These are phyloP conservation scores for Saturnispora sanitii DNA, from an alignment of 805 yeast species.

Conservation along the genomic window DNA sequence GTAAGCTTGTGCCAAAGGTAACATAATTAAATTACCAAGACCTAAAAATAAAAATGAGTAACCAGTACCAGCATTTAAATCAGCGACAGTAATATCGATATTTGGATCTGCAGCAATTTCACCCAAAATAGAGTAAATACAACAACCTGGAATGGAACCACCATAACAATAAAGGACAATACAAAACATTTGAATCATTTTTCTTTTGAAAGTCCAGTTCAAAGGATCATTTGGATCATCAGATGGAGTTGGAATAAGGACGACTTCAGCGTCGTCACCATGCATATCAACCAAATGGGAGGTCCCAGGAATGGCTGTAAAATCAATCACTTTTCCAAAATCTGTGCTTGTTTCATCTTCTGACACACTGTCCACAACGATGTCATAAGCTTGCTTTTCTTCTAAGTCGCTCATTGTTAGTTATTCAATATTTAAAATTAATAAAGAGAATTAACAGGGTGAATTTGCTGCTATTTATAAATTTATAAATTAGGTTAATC, in stretches of 20 bases:
- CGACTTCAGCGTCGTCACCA: conserved; percentile 27
- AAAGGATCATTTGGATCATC: conserved; percentile 63
- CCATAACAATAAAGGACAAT: conserved; percentile 30
- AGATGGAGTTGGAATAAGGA: conserved; percentile 57
- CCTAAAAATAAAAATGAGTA: conserved; percentile 33
- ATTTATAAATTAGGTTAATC: too few species aligned
- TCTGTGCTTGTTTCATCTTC: neutral
- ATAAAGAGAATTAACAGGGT: neutral
- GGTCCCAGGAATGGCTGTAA: conserved; percentile 41
- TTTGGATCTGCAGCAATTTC: conserved; percentile 24
- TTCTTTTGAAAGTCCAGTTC: conserved; percentile 47
- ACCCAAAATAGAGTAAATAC: conserved; percentile 17
- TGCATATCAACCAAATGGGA: conserved; percentile 38
- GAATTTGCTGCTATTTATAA: neutral
- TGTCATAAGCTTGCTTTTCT: conserved; percentile 4
- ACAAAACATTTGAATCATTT: conserved; percentile 37
- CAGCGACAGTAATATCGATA: conserved; percentile 18
- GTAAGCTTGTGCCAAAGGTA: conserved; percentile 31
- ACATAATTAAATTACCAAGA: conserved; percentile 28
- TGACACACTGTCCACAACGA: neutral
- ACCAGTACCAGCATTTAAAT: conserved; percentile 32
- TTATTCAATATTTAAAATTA: too few species aligned
- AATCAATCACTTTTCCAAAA: conserved; percentile 17
- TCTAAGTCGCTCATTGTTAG: neutral
- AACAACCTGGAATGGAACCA: conserved; percentile 20